Conservation (phyloP, 176 grass and related monocot genomes). For the Triticum dicoccoides region DNA sequence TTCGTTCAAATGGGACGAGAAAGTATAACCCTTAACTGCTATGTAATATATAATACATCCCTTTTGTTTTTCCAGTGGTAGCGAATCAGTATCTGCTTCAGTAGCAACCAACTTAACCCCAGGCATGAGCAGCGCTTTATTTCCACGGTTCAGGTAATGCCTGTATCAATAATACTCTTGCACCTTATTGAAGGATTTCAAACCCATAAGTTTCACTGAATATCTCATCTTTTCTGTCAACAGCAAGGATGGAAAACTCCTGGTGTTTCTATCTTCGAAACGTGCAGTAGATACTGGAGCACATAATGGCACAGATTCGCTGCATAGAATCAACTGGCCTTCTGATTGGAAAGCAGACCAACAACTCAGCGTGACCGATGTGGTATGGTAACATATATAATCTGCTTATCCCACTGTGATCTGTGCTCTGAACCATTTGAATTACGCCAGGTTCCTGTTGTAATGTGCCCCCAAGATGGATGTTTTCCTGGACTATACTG, state of each 20-base stretch:
- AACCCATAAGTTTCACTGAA: background rate
- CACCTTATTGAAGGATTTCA: background rate
- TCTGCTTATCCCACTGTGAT: background rate
- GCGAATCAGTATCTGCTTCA: background rate
- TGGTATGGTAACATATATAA: constrained; percentile 36
- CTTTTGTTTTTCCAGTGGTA: constrained; percentile 20
- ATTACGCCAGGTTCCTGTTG: constrained; percentile 56
- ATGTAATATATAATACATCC: constrained; percentile 9
- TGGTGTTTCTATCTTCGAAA: constrained; percentile 70
- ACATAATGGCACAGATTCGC: constrained; percentile 62
- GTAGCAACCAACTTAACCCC: constrained; percentile 44
- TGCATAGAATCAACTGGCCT: constrained; percentile 58
- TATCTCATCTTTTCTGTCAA: background rate
- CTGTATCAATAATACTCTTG: background rate
- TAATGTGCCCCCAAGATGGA: constrained; percentile 66
- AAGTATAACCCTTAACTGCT: background rate
- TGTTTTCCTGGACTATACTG: constrained; percentile 86
- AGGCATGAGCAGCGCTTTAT: constrained; percentile 57
- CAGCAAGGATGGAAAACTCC: constrained; percentile 56
- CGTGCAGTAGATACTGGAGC: constrained; percentile 60
- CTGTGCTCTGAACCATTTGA: background rate
- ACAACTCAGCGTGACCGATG: constrained; percentile 35
- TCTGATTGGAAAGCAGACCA: constrained; percentile 38
- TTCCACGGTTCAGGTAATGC: constrained; percentile 68
- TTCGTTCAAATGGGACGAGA: background rate